phyloP scores from a whole-genome alignment of 2,329 filamentous ascomycete genomes.

The Drechslerella stenobrocha region DNA sequence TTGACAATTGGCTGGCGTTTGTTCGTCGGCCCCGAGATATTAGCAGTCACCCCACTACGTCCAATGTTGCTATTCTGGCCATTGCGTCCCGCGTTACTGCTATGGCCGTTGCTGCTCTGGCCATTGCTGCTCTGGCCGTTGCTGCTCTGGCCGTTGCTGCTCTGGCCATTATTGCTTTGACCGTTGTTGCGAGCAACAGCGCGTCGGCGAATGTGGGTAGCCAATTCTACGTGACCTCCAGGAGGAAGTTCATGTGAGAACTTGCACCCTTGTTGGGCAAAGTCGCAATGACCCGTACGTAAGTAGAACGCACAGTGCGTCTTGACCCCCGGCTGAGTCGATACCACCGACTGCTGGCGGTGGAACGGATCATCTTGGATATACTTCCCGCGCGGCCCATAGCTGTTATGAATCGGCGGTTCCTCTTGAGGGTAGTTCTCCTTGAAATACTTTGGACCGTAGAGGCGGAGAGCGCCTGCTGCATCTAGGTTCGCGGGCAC shows the following conservation, averaged over 20 bases:
- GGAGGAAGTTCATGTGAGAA: conserved; percentile 46
- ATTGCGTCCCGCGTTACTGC: too few relatives aligned
- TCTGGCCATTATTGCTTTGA: conserved; percentile 4
- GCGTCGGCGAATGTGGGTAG: conserved; percentile 4
- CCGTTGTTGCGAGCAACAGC: conserved; percentile 2
- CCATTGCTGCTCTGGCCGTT: too few relatives aligned
- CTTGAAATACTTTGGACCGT: conserved; percentile 33
- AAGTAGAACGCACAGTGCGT: conserved; percentile 44
- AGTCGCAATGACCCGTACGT: conserved; percentile 46
- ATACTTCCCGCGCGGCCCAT: conserved; percentile 9
- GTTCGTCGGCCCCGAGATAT: not conserved
- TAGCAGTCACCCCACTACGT: conserved; percentile 3
- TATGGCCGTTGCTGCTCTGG: conserved; percentile 9
- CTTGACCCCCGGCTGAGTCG: conserved; percentile 39
- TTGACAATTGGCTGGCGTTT: not conserved
- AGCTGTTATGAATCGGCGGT: conserved; percentile 35
- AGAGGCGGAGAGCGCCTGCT: conserved; percentile 18
- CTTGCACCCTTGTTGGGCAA: conserved; percentile 47
- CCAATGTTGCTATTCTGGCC: too few relatives aligned
- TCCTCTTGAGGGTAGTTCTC: conserved; percentile 30
- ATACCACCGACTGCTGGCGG: conserved; percentile 27
- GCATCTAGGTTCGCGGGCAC: not conserved
- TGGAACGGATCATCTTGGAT: conserved; percentile 13
- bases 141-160: conserved; percentile 10
- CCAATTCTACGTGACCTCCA: conserved; percentile 28